These are phyloP conservation scores for Fimicolochytrium jonesii DNA, from an alignment of 192 early-diverging fungal species.

Conservation along the genomic window DNA sequence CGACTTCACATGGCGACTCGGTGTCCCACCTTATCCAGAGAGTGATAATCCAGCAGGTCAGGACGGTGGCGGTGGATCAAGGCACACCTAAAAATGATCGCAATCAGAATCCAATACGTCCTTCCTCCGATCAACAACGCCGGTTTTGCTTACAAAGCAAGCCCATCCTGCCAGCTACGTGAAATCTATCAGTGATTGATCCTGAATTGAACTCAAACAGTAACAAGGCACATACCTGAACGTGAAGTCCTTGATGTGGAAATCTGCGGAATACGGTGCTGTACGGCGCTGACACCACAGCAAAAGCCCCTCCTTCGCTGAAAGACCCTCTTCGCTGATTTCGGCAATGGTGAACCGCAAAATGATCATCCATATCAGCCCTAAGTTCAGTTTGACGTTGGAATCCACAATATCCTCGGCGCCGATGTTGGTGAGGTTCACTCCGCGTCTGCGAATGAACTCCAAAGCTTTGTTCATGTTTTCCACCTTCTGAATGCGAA, in stretches of 20 bases:
- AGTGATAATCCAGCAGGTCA: conserved; percentile 85
- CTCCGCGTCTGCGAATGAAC: conserved; percentile 82
- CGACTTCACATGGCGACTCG: neutral
- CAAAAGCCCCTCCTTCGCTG: conserved; percentile 92
- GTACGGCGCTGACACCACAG: conserved; percentile 98
- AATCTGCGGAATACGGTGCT: conserved; percentile 77
- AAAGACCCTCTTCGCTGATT: conserved; percentile 92
- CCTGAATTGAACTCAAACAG: neutral
- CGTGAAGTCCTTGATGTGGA: conserved; percentile 86
- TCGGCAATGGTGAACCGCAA: conserved; percentile 94
- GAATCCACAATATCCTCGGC: conserved; percentile 95
- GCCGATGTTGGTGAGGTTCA: conserved; percentile 92
- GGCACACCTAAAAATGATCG: conserved; percentile 55
- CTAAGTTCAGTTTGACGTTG: conserved; percentile 87
- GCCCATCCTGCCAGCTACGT: conserved; percentile 81
- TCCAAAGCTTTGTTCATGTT: conserved; percentile 93
- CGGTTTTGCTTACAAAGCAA: conserved; percentile 69
- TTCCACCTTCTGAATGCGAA: conserved; percentile 93
- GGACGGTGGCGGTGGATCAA: conserved; percentile 97
- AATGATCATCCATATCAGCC: conserved; percentile 97
- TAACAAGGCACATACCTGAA: conserved; percentile 40
- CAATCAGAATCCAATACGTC: neutral
- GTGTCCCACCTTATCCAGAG: conserved; percentile 71
- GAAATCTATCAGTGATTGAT: conserved; percentile 1
- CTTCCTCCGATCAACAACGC: neutral